Evolutionary conservation across 2,329 filamentous ascomycete species (phyloP).

Genomic region (Fusarium denticulatum): DNA sequence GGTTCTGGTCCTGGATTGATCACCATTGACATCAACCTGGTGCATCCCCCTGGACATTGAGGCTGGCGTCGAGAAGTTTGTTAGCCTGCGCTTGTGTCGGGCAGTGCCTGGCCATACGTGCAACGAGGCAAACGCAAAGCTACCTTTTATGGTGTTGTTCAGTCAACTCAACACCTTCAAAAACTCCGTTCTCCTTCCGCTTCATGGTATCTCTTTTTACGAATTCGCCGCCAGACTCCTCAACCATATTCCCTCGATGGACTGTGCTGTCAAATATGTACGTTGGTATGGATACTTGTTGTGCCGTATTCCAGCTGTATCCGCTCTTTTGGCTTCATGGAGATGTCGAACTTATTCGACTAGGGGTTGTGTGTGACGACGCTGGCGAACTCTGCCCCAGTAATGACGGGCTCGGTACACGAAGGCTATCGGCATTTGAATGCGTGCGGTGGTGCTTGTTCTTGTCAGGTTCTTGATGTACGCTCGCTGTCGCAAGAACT

Average conservation of each 20-base stretch:
- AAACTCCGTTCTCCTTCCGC: background rate
- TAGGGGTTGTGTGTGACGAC: constrained; percentile 35
- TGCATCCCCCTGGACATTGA: background rate
- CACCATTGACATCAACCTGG: background rate
- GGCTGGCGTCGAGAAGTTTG: background rate
- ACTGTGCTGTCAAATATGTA: constrained; percentile 1
- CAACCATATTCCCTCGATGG: constrained; percentile 7
- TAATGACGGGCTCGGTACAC: constrained; percentile 37
- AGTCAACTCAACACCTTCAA: background rate
- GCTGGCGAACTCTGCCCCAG: constrained; percentile 35
- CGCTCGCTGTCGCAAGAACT: constrained; percentile 52
- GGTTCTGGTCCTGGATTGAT: background rate
- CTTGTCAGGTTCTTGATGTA: constrained; percentile 43
- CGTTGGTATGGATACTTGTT: background rate
- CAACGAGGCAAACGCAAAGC: background rate
- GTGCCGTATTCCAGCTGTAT: constrained; percentile 30
- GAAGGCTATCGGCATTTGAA: constrained; percentile 37
- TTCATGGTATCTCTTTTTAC: background rate
- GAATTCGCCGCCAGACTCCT: background rate
- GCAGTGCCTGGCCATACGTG: background rate
- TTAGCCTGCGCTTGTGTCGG: background rate
- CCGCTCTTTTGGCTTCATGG: constrained; percentile 37
- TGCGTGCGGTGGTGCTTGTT: constrained; percentile 35
- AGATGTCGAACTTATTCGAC: constrained; percentile 37
- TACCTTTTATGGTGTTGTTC: background rate